phyloP scores from a whole-genome alignment of 1,284 basidiomycete genomes.

The Tremellales sp. region DNA sequence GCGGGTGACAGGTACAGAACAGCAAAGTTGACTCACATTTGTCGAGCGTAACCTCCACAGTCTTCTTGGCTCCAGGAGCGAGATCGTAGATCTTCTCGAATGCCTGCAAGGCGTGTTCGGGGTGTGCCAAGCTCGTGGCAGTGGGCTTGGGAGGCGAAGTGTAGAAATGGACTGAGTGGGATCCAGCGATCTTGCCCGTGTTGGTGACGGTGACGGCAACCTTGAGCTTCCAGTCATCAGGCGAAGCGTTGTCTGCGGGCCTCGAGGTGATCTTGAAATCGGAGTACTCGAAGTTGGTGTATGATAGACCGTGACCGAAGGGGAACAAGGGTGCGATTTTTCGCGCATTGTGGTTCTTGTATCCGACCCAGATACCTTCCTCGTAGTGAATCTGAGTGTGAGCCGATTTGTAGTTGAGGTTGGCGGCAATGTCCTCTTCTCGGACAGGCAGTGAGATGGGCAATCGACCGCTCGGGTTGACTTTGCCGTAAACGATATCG shows the following conservation, averaged over 20 bases:
- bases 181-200: slow-evolving; percentile 39
- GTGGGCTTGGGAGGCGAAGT: slow-evolving; percentile 29
- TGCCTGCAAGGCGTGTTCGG: slow-evolving; percentile 37
- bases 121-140: slow-evolving; percentile 32
- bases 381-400: slow-evolving; percentile 59
- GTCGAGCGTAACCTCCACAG: slow-evolving; percentile 34
- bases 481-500: slow-evolving; percentile 69
- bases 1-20: not conserved
- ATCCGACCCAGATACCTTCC: slow-evolving; percentile 54
- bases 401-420: slow-evolving; percentile 40
- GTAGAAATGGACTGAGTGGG: slow-evolving; percentile 44
- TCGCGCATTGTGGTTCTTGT: slow-evolving; percentile 68
- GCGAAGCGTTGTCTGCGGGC: slow-evolving; percentile 27
- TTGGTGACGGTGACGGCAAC: slow-evolving; percentile 42
- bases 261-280: slow-evolving; percentile 54
- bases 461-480: slow-evolving; percentile 71
- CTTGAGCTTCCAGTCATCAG: slow-evolving; percentile 24
- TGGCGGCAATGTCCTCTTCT: slow-evolving; percentile 17
- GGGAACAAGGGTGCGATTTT: slow-evolving; percentile 64
- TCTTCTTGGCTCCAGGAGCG: slow-evolving; percentile 27
- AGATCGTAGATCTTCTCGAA: slow-evolving; percentile 41
- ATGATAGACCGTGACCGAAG: slow-evolving; percentile 76
- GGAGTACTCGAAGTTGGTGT: slow-evolving; percentile 67
- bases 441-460: slow-evolving; percentile 64
- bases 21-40: slow-evolving; percentile 38